Evolutionary conservation across 805 yeast genomes (phyloP), one percentile per base, ranked within the genome.

Genomic region (Cyberlindnera americana): DNA sequence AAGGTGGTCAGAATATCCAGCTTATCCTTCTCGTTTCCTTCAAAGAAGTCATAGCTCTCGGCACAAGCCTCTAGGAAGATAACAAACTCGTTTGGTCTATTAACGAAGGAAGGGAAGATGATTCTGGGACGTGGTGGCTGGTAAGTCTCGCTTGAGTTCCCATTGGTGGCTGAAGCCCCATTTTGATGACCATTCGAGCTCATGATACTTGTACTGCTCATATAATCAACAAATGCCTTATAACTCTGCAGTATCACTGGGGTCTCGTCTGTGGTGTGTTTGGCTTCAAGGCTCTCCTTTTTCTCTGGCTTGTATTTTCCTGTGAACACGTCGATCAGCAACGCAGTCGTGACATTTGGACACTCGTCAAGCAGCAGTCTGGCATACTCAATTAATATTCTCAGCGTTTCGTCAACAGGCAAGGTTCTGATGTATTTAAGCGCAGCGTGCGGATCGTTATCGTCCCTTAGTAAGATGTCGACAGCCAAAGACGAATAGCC

Each of bases 21-120:
- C 49, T 80, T 77, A 53, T 91, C 96, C 46, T 74, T 76, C 35
- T 57, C 61, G 31, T 60, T 62, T 0, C 93, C 91, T 38, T 84
- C 93, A 54, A 81, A 85, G 41, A 72, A 73, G 40, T 82, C 89
- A 55, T 85, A 85, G 11, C 84, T 72, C 50, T 82, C 86, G 13
- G 89, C 63, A 52, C 96, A 88, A 0, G 98, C 97, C 58, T 93
- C 99, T 41, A 93, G 61, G 47, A 93, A 93, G 7, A 86, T 84
- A 19, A 90, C 93, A 69, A 93, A 91, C 55, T 90, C 93, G 54
- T 81, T 76, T 0, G 93, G 89, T 56, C 84, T 87, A 49, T 81
- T 76, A n/a, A 85, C 77, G 59, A 93, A 93, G 2, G 95, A 79
- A 2, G 91, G 81, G 56, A 88, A 93, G 1, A 91, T 85, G 28